These are phyloP conservation scores for Diaporthe sp. DNA, from an alignment of 2,329 filamentous ascomycete genomes.

Conservation along the genomic window DNA sequence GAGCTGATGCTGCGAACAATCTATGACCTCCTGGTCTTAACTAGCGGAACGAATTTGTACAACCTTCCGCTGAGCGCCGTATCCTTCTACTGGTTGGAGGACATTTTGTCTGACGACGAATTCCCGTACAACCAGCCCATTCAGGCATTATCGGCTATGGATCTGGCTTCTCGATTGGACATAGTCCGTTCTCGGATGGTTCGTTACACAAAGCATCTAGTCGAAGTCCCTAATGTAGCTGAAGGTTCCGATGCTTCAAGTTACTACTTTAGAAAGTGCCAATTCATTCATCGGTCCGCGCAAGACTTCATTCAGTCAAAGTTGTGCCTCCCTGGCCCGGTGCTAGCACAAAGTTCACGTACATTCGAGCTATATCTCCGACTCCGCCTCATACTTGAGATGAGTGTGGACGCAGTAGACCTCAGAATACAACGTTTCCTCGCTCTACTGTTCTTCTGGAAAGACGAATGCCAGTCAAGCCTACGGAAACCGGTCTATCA, in stretches of 20 bases:
- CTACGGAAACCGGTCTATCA: not conserved
- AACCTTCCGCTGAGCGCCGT: not conserved
- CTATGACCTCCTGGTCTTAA: not conserved
- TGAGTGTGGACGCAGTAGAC: not conserved
- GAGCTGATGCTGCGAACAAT: not conserved
- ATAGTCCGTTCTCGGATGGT: not conserved
- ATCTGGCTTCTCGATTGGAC: not conserved
- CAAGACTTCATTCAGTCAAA: not conserved
- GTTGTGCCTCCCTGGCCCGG: not conserved
- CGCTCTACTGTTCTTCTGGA: too few species aligned
- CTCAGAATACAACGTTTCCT: too few species aligned
- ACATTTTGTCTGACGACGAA: not conserved
- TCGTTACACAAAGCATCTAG: not conserved
- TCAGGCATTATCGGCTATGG: not conserved
- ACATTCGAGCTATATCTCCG: not conserved
- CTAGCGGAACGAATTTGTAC: too few species aligned
- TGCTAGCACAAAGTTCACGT: too few species aligned
- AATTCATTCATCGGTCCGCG: not conserved
- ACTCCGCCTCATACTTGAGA: not conserved
- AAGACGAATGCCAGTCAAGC: too few species aligned
- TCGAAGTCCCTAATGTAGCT: not conserved
- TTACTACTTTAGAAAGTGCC: too few species aligned
- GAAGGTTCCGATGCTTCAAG: too few species aligned
- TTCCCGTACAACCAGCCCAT: not conserved
- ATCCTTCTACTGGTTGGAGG: not conserved